Conservation (phyloP, 139 green algal genomes). For the Chlamydomonas sp. region DNA sequence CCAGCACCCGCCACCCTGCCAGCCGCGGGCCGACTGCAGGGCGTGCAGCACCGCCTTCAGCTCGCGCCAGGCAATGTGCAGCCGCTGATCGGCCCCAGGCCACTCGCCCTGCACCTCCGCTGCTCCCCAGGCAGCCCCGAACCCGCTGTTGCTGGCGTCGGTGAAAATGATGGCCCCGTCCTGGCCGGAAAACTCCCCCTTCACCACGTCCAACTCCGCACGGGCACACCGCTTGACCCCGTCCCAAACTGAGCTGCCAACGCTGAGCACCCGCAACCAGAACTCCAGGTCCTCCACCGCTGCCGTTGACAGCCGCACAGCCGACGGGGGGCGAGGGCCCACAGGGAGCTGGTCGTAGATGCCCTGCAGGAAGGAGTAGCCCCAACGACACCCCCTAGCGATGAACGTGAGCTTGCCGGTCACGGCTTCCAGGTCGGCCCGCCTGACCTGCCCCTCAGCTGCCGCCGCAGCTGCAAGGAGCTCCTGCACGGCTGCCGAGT, state of each 20-base stretch:
- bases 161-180: neutral
- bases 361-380: slow-evolving; percentile 4
- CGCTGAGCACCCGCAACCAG: neutral
- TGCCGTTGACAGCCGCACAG: neutral
- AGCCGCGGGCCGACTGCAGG: neutral
- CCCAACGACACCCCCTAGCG: neutral
- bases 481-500: neutral
- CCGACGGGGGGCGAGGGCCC: neutral
- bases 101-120: neutral
- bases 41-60: neutral
- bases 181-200: neutral
- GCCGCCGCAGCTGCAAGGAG: neutral
- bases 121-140: neutral
- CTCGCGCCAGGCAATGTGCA: neutral
- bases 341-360: neutral
- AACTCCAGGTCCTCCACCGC: neutral
- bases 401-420: slow-evolving; percentile 4
- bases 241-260: neutral
- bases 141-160: slow-evolving; percentile 4
- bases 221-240: neutral
- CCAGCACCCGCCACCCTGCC: neutral
- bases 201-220: neutral
- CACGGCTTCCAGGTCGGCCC: neutral
- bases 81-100: neutral
- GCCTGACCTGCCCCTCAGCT: neutral